Base-by-base conservation (phyloP, 805 yeast species). In the Brettanomyces naardenensis region DNA sequence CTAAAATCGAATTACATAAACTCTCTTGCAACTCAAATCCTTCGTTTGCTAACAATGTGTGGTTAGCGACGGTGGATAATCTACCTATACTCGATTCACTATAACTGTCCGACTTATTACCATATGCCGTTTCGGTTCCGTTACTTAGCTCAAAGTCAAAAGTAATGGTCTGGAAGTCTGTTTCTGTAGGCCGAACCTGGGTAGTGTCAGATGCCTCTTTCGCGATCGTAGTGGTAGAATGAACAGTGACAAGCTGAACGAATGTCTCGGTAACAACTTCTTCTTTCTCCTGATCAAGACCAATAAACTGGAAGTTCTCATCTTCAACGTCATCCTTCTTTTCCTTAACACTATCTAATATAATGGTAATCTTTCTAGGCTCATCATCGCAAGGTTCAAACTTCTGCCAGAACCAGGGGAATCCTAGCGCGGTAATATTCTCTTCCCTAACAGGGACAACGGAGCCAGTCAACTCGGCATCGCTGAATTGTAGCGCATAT, bases 291-390 rank as follows among this genome's bases (percentile, higher is more conserved):
- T 30, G 23, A 22, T 50, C 46, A 42, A 56, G 43, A 6, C 59
- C 59, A 31, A 54, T 44, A 41, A 57, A 58, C 4, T 49, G 35
- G 25, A 54, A 49, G 33, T 45, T 44, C 42, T 56, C 53, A 4
- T 54, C 37, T 7, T 37, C 39, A 31, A 31, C 44, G 28, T 20
- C 11, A 3, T 29, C 29, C 27, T 36, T 32, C 11, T 34, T 36
- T 14, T 34, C 38, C 14, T 19, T 33, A 20, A 30, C 14, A 7
- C 19, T 15, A 2, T 31, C 43, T 19, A 20, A 28, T 23, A 33
- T 33, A 6, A n/a, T 15, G 10, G 31, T 26, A 13, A 15, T 11
- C 10, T 15, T 23, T 10, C 21, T 19, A 19, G 30, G 23, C 6
- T 27, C 22, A 5, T 18, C 23, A 6, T 33, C 39, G 18, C 18